Conservation (phyloP, 2,329 filamentous ascomycete genomes). For the Didymella exigua region DNA sequence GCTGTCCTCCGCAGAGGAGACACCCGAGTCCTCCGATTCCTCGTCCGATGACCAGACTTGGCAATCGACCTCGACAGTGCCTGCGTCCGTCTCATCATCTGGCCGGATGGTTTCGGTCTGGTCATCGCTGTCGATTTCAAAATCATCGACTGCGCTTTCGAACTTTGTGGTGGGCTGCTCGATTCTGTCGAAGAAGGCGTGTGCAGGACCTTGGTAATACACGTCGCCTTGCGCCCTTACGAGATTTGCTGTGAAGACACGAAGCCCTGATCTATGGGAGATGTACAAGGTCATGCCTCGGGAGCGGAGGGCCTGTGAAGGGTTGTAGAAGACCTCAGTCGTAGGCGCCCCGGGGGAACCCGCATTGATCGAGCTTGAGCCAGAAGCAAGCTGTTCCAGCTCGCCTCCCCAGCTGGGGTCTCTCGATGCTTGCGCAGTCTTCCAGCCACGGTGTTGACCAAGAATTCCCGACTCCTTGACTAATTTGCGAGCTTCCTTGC, state of each 20-base stretch:
- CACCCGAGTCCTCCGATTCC: neutral
- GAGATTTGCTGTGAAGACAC: slow-evolving; percentile 8
- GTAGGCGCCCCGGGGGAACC: too few relatives aligned
- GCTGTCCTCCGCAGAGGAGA: neutral
- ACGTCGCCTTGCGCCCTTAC: slow-evolving; percentile 1
- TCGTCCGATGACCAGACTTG: neutral
- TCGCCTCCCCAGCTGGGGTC: neutral
- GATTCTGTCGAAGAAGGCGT: slow-evolving; percentile 14
- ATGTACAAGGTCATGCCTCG: neutral
- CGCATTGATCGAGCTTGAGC: neutral
- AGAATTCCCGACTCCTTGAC: neutral
- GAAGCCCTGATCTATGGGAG: neutral
- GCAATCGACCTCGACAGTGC: neutral
- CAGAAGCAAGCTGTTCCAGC: neutral
- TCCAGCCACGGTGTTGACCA: neutral
- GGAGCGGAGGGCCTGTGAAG: neutral
- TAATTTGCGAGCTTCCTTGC: neutral
- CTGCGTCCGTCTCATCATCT: neutral
- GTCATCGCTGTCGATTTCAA: slow-evolving; percentile 16
- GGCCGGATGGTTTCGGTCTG: neutral
- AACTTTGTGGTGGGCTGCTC: neutral
- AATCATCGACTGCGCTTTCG: slow-evolving; percentile 1
- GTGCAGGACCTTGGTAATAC: slow-evolving; percentile 10
- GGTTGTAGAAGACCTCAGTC: neutral
- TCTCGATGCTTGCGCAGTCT: neutral